These are phyloP conservation scores for Pseudogymnoascus verrucosus DNA, from an alignment of 2,329 filamentous ascomycete genomes.

Conservation along the genomic window DNA sequence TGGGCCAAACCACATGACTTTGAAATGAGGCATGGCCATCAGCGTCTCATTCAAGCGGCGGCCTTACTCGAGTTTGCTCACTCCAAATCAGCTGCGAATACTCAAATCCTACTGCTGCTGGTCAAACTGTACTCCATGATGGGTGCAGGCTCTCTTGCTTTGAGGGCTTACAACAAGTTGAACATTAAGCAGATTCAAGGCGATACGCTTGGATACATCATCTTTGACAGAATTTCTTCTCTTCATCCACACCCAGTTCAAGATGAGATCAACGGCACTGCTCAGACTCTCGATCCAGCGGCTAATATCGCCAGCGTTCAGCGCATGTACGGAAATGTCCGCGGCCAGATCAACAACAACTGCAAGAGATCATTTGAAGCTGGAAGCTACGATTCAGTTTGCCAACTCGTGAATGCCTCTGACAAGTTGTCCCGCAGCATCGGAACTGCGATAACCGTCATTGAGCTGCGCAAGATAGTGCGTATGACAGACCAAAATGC, in stretches of 20 bases:
- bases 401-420: slow-evolving; percentile 26
- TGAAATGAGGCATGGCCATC: slow-evolving; percentile 13
- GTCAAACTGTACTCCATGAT: slow-evolving; percentile 31
- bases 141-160: slow-evolving; percentile 30
- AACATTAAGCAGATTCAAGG: slow-evolving; percentile 34
- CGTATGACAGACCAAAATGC: slow-evolving; percentile 19
- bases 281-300: slow-evolving; percentile 17
- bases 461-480: slow-evolving; percentile 24
- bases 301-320: slow-evolving; percentile 23
- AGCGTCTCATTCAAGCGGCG: slow-evolving; percentile 25
- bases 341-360: slow-evolving; percentile 24
- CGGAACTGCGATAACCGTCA: slow-evolving; percentile 20
- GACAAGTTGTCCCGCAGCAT: slow-evolving; percentile 21
- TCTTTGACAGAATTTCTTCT: slow-evolving; percentile 32
- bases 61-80: slow-evolving; percentile 26
- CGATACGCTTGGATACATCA: slow-evolving; percentile 32
- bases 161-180: slow-evolving; percentile 30
- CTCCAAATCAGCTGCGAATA: slow-evolving; percentile 31
- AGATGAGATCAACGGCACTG: slow-evolving; percentile 14
- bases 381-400: slow-evolving; percentile 28
- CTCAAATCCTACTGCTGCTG: slow-evolving; percentile 31
- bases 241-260: slow-evolving; percentile 28
- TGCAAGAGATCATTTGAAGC: slow-evolving; percentile 25
- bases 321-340: slow-evolving; percentile 21
- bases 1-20: neutral